Conservation (phyloP, 2,329 filamentous ascomycete genomes). For the Pseudodiploospora longispora region DNA sequence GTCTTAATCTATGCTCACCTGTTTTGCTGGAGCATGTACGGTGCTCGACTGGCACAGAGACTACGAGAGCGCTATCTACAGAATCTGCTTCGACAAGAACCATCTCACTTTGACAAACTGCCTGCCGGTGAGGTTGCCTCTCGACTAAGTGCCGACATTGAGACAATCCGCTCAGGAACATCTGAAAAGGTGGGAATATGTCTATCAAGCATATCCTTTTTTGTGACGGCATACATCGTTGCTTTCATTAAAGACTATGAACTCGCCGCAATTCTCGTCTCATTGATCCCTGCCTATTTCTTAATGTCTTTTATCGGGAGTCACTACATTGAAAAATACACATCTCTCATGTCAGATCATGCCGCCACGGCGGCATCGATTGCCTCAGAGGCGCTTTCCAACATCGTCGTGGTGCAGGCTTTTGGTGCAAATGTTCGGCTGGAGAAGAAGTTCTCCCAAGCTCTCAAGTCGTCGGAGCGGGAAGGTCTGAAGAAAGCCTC, state of each 20-base stretch:
- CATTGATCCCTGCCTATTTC: conserved; percentile 47
- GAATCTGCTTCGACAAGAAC: conserved; percentile 47
- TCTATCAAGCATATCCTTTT: conserved; percentile 49
- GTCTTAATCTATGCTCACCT: conserved; percentile 49
- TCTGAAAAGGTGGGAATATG: conserved; percentile 57
- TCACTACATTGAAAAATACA: conserved; percentile 40
- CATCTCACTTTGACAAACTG: conserved; percentile 48
- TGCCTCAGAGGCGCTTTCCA: conserved; percentile 45
- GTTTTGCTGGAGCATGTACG: conserved; percentile 50
- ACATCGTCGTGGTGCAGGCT: conserved; percentile 47
- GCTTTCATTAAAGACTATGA: conserved; percentile 51
- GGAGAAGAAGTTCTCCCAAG: conserved; percentile 36
- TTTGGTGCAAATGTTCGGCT: conserved; percentile 45
- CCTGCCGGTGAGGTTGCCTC: conserved; percentile 49
- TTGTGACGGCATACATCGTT: conserved; percentile 52
- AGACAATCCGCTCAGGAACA: conserved; percentile 51
- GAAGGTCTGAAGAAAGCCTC: conserved; percentile 49
- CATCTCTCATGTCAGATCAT: conserved; percentile 33
- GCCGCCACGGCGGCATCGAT: conserved; percentile 45
- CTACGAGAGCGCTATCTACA: conserved; percentile 48
- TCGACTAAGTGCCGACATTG: conserved; percentile 50
- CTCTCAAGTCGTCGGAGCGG: conserved; percentile 36
- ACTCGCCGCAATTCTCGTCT: conserved; percentile 50
- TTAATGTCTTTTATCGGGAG: conserved; percentile 45
- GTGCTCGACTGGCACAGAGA: conserved; percentile 48